phyloP scores from a whole-genome alignment of 2,329 filamentous ascomycete species.

The Allantophomopsis lycopodina region DNA sequence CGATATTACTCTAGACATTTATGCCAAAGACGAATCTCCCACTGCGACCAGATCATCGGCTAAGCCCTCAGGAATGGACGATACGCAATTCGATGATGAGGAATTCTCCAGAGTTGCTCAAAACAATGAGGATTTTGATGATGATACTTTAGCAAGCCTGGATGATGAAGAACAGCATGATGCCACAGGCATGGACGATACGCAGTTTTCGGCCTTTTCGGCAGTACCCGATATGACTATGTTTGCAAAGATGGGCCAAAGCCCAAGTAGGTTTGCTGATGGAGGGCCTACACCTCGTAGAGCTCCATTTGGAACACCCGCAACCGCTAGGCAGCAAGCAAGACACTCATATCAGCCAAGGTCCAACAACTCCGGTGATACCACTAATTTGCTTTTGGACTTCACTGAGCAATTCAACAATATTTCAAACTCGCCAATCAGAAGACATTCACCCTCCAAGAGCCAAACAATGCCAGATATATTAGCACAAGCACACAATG shows the following conservation, averaged over 20 bases:
- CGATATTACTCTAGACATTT: conserved; percentile 3
- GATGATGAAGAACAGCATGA: conserved; percentile 18
- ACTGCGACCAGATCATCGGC: conserved; percentile 3
- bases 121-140: conserved; percentile 40
- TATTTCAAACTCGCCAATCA: conserved; percentile 36
- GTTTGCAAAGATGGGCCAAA: conserved; percentile 61
- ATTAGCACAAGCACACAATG: neutral
- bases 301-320: conserved; percentile 13
- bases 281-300: conserved; percentile 11
- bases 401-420: conserved; percentile 69
- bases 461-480: conserved; percentile 10
- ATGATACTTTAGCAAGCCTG: conserved; percentile 15
- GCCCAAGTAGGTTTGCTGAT: conserved; percentile 37
- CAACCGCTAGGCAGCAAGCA: conserved; percentile 6
- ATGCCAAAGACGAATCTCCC: neutral
- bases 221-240: conserved; percentile 79
- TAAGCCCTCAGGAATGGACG: conserved; percentile 25
- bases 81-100: conserved; percentile 38
- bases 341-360: no score
- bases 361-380: conserved; percentile 17
- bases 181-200: conserved; percentile 19
- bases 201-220: conserved; percentile 66
- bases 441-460: conserved; percentile 31
- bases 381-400: conserved; percentile 73
- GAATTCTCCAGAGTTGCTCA: conserved; percentile 44